Percentiles rank a stretch among this genome's conserved stretches.
Conservation (phyloP, 805 yeast genomes). For the Cephaloascus fragrans region DNA sequence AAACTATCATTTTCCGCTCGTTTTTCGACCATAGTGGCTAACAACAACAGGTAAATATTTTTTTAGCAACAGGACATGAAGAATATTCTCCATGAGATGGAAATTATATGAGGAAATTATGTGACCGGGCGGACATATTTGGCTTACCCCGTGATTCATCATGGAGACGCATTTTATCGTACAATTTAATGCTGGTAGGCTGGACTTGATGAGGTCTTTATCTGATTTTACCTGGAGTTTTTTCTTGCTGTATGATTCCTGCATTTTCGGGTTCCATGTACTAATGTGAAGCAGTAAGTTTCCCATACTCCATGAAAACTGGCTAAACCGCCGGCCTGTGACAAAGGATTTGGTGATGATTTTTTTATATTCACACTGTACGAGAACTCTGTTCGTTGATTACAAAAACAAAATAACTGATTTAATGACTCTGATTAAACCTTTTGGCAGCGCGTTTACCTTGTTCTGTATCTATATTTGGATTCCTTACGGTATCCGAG, state of each 20-base stretch:
- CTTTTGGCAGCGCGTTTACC: too few relatives aligned
- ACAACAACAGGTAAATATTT: background rate
- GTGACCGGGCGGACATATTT: conserved; percentile 42
- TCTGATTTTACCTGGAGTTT: conserved; percentile 8
- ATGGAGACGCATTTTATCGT: conserved; percentile 45
- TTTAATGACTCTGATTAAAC: conserved; percentile 46
- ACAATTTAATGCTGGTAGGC: conserved; percentile 37
- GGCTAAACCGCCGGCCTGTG: background rate
- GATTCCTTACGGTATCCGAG: too few relatives aligned
- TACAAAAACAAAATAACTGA: conserved; percentile 34
- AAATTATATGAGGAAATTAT: conserved; percentile 13
- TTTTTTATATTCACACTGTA: conserved; percentile 47
- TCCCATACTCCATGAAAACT: background rate
- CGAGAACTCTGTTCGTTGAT: conserved; percentile 27
- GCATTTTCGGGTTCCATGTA: conserved; percentile 6
- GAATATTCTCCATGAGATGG: conserved; percentile 1
- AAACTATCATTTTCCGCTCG: too few relatives aligned
- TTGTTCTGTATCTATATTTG: too few relatives aligned
- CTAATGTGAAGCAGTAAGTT: background rate
- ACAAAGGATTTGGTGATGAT: conserved; percentile 19
- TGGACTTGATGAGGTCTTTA: conserved; percentile 38
- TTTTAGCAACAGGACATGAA: background rate
- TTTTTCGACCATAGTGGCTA: too few relatives aligned
- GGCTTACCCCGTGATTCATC: conserved; percentile 17
- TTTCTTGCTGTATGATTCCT: conserved; percentile 14